These are phyloP conservation scores for Penicillium verrucosum DNA, from an alignment of 2,329 filamentous ascomycete genomes.

Conservation along the genomic window DNA sequence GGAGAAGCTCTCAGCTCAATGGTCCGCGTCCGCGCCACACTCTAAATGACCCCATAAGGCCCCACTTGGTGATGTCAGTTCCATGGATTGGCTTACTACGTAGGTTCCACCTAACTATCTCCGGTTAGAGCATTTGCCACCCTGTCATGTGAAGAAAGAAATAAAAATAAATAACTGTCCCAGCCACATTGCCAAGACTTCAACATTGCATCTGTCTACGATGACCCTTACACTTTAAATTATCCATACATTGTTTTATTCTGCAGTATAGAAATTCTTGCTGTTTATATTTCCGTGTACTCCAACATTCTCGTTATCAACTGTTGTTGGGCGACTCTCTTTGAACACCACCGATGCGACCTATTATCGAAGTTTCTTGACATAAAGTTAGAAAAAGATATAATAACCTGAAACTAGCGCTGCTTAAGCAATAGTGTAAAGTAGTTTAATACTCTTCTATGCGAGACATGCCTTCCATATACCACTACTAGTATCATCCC, in stretches of 20 bases:
- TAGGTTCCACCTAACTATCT: neutral
- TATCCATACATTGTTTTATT: too few relatives aligned
- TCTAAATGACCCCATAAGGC: neutral
- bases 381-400: neutral
- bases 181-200: conserved; percentile 5
- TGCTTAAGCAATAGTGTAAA: neutral
- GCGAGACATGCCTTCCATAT: neutral
- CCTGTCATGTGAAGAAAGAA: neutral
- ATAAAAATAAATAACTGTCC: neutral
- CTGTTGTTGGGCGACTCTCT: neutral
- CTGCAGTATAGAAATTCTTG: neutral
- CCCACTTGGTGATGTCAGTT: conserved; percentile 5
- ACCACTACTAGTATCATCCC: too few relatives aligned
- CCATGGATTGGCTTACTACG: neutral
- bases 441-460: neutral
- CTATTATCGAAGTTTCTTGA: neutral
- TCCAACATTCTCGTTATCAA: neutral
- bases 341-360: neutral
- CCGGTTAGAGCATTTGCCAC: neutral
- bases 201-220: neutral
- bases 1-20: neutral
- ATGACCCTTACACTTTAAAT: neutral
- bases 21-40: conserved; percentile 8
- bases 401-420: neutral
- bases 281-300: neutral